Evolutionary conservation across 805 yeast genomes (phyloP).

Genomic region (Priceomyces fermenticarens): DNA sequence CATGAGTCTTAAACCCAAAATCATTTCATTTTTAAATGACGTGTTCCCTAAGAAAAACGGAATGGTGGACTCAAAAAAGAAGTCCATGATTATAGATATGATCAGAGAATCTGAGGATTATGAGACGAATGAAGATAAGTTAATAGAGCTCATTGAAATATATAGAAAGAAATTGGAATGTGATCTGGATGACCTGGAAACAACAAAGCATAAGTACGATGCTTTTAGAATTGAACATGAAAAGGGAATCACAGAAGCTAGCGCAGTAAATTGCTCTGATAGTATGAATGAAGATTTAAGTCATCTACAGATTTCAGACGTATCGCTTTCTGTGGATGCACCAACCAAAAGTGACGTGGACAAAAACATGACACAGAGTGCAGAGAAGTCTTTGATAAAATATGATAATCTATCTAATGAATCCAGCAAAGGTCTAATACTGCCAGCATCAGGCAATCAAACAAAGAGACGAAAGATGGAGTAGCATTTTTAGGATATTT

Average conservation of each 20-base stretch:
- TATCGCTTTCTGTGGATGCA: not conserved
- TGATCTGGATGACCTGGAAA: not conserved
- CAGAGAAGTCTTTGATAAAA: not conserved
- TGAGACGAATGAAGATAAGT: not conserved
- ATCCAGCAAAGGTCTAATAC: not conserved
- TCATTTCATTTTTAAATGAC: slow-evolving; percentile 7
- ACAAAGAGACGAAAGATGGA: slow-evolving; percentile 4
- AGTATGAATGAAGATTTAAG: slow-evolving; percentile 12
- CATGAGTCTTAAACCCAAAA: not conserved
- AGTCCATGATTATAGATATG: slow-evolving; percentile 2
- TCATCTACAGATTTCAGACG: slow-evolving; percentile 5
- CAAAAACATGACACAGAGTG: not conserved
- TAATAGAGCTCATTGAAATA: not conserved
- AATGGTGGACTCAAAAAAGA: slow-evolving; percentile 2
- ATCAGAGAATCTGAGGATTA: slow-evolving; percentile 5
- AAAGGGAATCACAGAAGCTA: slow-evolving; percentile 4
- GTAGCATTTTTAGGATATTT: slow-evolving; percentile 2
- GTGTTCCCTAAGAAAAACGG: slow-evolving; percentile 6
- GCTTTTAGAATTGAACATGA: slow-evolving; percentile 14
- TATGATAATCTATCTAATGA: not conserved
- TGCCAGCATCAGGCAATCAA: not conserved
- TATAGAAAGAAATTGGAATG: slow-evolving; percentile 2
- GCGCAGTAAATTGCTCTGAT: slow-evolving; percentile 10
- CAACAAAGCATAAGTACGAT: slow-evolving; percentile 13
- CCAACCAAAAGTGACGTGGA: not conserved